Conservation (phyloP, 2,329 filamentous ascomycete species). For the Penicillium brasilianum region DNA sequence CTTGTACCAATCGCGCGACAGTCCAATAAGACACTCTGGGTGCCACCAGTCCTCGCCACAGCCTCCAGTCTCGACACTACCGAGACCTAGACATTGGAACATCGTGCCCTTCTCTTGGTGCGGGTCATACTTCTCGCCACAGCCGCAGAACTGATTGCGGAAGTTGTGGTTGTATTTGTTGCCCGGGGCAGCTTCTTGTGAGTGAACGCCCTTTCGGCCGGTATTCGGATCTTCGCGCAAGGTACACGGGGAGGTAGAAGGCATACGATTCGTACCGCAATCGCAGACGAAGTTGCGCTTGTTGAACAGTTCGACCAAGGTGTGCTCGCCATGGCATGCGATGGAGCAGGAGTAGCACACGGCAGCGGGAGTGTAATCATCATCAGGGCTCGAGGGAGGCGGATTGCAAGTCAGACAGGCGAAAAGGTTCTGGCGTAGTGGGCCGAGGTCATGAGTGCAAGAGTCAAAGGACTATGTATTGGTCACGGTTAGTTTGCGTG, state of each 20-base stretch:
- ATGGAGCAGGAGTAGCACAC: slow-evolving; percentile 98
- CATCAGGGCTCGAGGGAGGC: slow-evolving; percentile 65
- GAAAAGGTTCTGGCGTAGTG: slow-evolving; percentile 85
- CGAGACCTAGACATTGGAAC: slow-evolving; percentile 93
- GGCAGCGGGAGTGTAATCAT: slow-evolving; percentile 74
- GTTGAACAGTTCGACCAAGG: slow-evolving; percentile 90
- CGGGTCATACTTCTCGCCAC: slow-evolving; percentile 84
- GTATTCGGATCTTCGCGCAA: slow-evolving; percentile 75
- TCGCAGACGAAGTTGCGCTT: slow-evolving; percentile 97
- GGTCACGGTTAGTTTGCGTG: slow-evolving; percentile 5
- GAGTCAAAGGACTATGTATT: slow-evolving; percentile 78
- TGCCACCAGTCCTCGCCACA: slow-evolving; percentile 99
- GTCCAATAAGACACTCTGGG: slow-evolving; percentile 84
- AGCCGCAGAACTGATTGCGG: slow-evolving; percentile 88
- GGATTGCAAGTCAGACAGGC: slow-evolving; percentile 94
- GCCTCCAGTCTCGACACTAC: slow-evolving; percentile 77
- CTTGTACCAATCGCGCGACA: slow-evolving; percentile 70
- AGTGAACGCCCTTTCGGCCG: slow-evolving; percentile 78
- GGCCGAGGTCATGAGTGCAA: slow-evolving; percentile 88
- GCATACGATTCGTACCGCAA: slow-evolving; percentile 85
- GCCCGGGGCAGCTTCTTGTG: slow-evolving; percentile 68
- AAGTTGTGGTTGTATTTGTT: slow-evolving; percentile 98
- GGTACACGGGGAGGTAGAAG: slow-evolving; percentile 71
- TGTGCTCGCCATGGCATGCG: slow-evolving; percentile 94
- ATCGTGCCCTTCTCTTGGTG: slow-evolving; percentile 93